Base-by-base conservation (phyloP, 2,329 filamentous ascomycete species). In the Thelonectria olida region DNA sequence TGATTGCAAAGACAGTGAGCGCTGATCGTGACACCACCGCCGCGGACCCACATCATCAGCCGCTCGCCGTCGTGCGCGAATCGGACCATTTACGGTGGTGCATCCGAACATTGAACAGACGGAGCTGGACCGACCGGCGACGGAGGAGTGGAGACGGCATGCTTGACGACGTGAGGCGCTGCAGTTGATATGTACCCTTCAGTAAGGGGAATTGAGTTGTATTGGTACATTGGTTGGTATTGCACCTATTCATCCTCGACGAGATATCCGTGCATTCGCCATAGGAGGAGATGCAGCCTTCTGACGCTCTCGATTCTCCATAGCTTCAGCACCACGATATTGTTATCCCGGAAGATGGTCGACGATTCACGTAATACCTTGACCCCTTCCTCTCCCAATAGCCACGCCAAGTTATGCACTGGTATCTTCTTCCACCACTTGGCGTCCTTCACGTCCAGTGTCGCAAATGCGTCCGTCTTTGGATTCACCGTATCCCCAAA, bases 211-310 rank as follows among this genome's bases (percentile, higher is more conserved):
- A 12, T 34, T 3, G 5, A 5, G 15, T 13, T 34, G 31, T 34
- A 34, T 13, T 34, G 12, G 31, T 34, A 34, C 31, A 34, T 15
- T 34, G 10, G 15, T 25, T 41, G 12, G 10, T 50, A 10, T 22
- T 55, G 7, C 22, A 42, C 15, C 10, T 22, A 44, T 50, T 31
- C 27, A 23, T 39, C 42, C 20, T 65, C 49, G 15, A 67, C 69
- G 20, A 87, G 47, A 66, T 85, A 89, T 1, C 85, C 85, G 62
- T 89, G 84, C 8, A 90, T 71, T 62, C 82, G 84, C 87, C 87
- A 89, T 7, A 89, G 76, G 54, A 81, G 76, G 55, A 81, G 58
- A 72, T 87, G 84, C 45, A 87, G 49, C 13, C 78, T 72, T 20
- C 79, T 70, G 7, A 81, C 83, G 36, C 77, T 74, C 44, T 65